These are phyloP conservation scores for Phialophora chinensis DNA, from an alignment of 2,329 filamentous ascomycete genomes.

Conservation along the genomic window DNA sequence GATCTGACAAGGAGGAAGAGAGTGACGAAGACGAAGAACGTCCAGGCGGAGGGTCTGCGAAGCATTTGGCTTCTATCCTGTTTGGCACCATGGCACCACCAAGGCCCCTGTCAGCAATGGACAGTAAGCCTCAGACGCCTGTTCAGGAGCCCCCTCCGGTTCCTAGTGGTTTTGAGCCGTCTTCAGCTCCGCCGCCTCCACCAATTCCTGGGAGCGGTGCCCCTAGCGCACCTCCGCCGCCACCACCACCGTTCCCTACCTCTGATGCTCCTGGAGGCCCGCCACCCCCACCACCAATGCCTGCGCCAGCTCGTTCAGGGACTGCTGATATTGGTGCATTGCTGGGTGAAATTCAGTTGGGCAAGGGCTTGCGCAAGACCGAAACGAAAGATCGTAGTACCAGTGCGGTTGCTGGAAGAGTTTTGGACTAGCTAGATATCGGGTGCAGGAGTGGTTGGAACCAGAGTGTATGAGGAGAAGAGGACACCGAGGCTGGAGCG, in stretches of 20 bases:
- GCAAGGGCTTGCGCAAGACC: conserved; percentile 82
- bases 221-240: conserved; percentile 42
- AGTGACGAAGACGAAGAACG: conserved; percentile 75
- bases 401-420: conserved; percentile 75
- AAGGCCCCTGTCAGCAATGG: conserved; percentile 79
- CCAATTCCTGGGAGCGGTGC: conserved; percentile 42
- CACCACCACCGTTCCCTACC: conserved; percentile 47
- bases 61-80: conserved; percentile 89
- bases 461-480: neutral
- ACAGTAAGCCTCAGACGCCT: conserved; percentile 53
- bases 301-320: conserved; percentile 42
- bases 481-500: neutral
- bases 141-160: conserved; percentile 56
- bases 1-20: conserved; percentile 75
- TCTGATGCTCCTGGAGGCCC: conserved; percentile 47
- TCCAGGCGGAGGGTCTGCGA: conserved; percentile 80
- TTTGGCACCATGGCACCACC: conserved; percentile 98
- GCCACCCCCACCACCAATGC: conserved; percentile 49
- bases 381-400: conserved; percentile 84
- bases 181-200: conserved; percentile 38
- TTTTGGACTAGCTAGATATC: conserved; percentile 53
- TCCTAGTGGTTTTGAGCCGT: conserved; percentile 48
- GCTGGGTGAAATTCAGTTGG: conserved; percentile 81
- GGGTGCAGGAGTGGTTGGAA: neutral
- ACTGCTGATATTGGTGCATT: conserved; percentile 64